Conservation (phyloP, 768 basidiomycete genomes). For the Serendipita indica region DNA sequence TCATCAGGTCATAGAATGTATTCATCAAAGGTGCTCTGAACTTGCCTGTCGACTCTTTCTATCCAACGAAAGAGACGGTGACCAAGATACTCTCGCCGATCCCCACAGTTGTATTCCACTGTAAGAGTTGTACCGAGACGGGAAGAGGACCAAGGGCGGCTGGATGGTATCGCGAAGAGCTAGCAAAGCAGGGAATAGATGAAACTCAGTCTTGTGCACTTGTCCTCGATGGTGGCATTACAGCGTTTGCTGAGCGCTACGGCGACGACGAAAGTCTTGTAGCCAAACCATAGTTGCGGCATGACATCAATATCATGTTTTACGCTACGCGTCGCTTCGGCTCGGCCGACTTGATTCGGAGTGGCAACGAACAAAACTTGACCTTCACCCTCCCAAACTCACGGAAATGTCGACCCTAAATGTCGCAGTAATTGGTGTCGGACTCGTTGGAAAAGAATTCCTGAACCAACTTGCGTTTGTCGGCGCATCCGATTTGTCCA, state of each 20-base stretch:
- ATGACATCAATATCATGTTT: no score
- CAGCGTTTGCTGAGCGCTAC: neutral
- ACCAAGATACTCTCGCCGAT: slow-evolving; percentile 20
- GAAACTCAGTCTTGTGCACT: neutral
- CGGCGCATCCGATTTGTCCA: slow-evolving; percentile 40
- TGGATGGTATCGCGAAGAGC: neutral
- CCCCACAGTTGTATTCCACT: slow-evolving; percentile 17
- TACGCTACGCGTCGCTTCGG: no score
- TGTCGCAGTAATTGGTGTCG: slow-evolving; percentile 79
- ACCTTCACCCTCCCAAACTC: neutral
- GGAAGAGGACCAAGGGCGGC: neutral
- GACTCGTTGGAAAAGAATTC: slow-evolving; percentile 83
- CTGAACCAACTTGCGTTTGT: slow-evolving; percentile 54
- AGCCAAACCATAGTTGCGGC: no score
- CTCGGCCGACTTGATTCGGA: no score
- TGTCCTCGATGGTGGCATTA: neutral
- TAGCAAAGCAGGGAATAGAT: neutral
- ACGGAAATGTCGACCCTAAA: slow-evolving; percentile 14
- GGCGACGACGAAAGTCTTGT: neutral
- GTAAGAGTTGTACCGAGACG: neutral
- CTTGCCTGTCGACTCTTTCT: slow-evolving; percentile 32
- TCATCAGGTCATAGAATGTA: slow-evolving; percentile 11
- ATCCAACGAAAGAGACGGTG: slow-evolving; percentile 24
- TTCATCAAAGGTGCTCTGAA: slow-evolving; percentile 27
- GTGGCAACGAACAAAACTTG: no score